Conservation (phyloP, 805 yeast species). For the Starmerella sp. region DNA sequence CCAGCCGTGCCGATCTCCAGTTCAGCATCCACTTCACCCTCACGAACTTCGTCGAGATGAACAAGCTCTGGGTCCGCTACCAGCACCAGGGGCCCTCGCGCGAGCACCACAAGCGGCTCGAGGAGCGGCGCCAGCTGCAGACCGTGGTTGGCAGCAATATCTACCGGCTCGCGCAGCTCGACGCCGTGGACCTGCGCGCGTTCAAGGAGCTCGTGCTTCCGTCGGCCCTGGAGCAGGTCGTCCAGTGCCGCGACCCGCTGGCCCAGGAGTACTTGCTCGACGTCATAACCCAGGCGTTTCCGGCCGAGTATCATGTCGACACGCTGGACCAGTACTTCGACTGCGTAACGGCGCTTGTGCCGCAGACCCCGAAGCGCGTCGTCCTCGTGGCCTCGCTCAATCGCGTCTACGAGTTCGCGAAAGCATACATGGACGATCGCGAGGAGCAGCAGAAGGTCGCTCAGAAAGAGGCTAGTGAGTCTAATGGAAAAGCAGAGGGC, state of each 20-base stretch:
- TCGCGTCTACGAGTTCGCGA: slow-evolving; percentile 29
- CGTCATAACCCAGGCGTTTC: slow-evolving; percentile 87
- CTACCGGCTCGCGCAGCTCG: slow-evolving; percentile 77
- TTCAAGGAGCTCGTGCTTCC: slow-evolving; percentile 54
- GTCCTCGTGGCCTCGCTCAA: slow-evolving; percentile 62
- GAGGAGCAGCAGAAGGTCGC: slow-evolving; percentile 14
- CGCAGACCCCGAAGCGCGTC: slow-evolving; percentile 55
- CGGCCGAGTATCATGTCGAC: slow-evolving; percentile 75
- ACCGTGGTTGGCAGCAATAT: slow-evolving; percentile 87
- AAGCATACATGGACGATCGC: slow-evolving; percentile 15
- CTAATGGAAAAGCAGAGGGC: too few relatives aligned
- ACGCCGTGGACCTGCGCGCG: slow-evolving; percentile 44
- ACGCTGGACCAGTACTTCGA: slow-evolving; percentile 59
- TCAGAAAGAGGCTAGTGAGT: too few relatives aligned
- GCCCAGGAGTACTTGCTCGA: slow-evolving; percentile 90
- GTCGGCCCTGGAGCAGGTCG: slow-evolving; percentile 71
- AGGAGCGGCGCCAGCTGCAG: slow-evolving; percentile 79
- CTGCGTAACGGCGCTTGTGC: slow-evolving; percentile 55
- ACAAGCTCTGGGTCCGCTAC: slow-evolving; percentile 90
- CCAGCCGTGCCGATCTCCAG: slow-evolving; percentile 28
- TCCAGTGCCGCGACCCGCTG: slow-evolving; percentile 80
- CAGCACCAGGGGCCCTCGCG: slow-evolving; percentile 92
- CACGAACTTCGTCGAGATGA: slow-evolving; percentile 91
- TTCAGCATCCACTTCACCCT: slow-evolving; percentile 71
- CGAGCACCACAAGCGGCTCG: slow-evolving; percentile 60